Base-by-base conservation (phyloP, 179 eudicot species). In the Spinacia oleracea region DNA sequence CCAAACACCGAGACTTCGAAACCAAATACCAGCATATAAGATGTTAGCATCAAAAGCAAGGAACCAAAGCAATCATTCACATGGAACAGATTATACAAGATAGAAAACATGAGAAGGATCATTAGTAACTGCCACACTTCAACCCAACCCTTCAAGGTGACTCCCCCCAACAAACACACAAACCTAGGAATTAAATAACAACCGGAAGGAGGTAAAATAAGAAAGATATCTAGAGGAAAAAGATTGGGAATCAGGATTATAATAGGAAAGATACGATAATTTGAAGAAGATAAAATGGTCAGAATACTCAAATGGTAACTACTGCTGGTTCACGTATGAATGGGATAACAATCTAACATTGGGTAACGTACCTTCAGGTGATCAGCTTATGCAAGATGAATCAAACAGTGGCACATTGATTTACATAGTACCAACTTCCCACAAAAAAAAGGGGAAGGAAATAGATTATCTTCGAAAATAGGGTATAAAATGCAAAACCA, bases 141-240 rank as follows among this genome's bases (percentile, higher is more conserved):
- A 70, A 48, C 62, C 75, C 32, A 70, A 46, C 18, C 72, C 43
- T 68, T 20, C n/a, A n/a, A n/a, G n/a, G n/a, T n/a, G n/a, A 23
- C 14, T 4, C 27, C 10, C n/a, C 31, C 48, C 23, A 29, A 20
- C 15, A 0, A 5, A 20, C 38, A 5, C 15, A 60, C 10, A 3
- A 2, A 3, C 43, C 9, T 46, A 7, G 35, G n/a, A 56, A 56
- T 2, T 6, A 32, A 64, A 65, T 1, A 3, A 35, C n/a, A n/a
- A n/a, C n/a, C n/a, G n/a, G n/a, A n/a, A n/a, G n/a, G n/a, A n/a
- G n/a, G n/a, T n/a, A n/a, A n/a, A n/a, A n/a, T n/a, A n/a, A n/a
- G n/a, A 25, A 69, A 42, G 15, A n/a, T 34, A 4, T 3, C n/a
- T n/a, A n/a, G 15, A n/a, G 56, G 14, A 45, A 25, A 40, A 18